Conservation (phyloP, 371 early-diverging fungal species). For the Blastocladiella emersonii region DNA sequence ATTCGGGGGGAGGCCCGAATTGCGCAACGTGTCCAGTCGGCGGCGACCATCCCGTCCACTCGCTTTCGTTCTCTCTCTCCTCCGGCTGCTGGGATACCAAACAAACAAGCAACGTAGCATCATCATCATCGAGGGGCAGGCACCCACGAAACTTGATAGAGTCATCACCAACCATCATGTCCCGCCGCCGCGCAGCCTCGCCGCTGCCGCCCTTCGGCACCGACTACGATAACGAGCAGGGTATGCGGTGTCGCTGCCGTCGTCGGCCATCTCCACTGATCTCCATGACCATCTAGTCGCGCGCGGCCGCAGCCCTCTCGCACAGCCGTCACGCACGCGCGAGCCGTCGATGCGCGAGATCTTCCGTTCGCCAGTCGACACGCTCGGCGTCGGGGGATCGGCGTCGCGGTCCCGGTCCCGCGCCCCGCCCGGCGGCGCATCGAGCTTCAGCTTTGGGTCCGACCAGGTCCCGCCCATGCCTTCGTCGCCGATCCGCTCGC, state of each 20-base stretch:
- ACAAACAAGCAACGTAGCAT: not conserved
- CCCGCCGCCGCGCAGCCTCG: not conserved
- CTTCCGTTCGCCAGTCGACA: not conserved
- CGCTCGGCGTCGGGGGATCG: too few relatives aligned
- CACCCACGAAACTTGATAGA: too few relatives aligned
- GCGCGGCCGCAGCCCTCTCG: not conserved
- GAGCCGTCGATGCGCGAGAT: not conserved
- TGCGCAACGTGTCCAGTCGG: too few relatives aligned
- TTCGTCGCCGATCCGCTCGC: not conserved
- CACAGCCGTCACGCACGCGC: not conserved
- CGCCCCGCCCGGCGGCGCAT: not conserved
- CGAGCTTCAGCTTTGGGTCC: not conserved
- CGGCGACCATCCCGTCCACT: too few relatives aligned
- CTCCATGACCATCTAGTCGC: too few relatives aligned
- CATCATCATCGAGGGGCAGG: too few relatives aligned
- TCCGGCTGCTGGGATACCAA: too few relatives aligned
- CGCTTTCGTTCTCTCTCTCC: too few relatives aligned
- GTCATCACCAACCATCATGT: not conserved
- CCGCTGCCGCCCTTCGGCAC: not conserved
- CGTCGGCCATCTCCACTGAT: too few relatives aligned
- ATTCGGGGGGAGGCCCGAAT: too few relatives aligned
- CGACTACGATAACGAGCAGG: not conserved
- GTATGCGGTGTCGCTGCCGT: too few relatives aligned
- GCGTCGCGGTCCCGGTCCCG: not conserved
- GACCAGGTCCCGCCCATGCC: not conserved